Evolutionary conservation across 225 moss, liverwort and hornwort genomes (phyloP).

Genomic region (Sphagnum tenellum): DNA sequence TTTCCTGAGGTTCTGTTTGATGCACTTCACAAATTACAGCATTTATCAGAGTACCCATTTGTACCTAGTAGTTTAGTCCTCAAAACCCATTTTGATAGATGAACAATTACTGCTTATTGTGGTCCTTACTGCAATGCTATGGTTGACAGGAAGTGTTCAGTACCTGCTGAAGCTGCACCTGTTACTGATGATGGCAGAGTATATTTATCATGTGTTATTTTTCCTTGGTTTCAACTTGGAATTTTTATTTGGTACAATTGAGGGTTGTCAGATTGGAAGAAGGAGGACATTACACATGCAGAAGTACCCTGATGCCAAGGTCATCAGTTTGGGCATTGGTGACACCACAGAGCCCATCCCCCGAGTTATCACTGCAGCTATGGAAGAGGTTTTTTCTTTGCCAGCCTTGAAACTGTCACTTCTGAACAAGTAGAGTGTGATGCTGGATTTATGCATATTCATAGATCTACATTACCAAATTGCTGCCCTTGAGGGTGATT

Average conservation of each 20-base stretch:
- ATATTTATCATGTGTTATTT: neutral
- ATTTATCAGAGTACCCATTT: neutral
- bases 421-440: too few species aligned
- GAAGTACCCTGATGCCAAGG: slow-evolving; percentile 76
- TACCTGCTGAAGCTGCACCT: too few species aligned
- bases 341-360: slow-evolving; percentile 98
- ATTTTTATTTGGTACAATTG: neutral
- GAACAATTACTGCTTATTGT: too few species aligned
- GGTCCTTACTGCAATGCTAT: too few species aligned
- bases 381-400: slow-evolving; percentile 45
- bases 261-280: slow-evolving; percentile 52
- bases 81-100: too few species aligned
- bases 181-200: too few species aligned
- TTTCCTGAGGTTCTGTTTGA: slow-evolving; percentile 75
- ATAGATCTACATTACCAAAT: too few species aligned
- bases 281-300: slow-evolving; percentile 69
- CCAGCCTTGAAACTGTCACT: too few species aligned
- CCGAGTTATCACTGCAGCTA: slow-evolving; percentile 61
- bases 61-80: too few species aligned
- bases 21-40: neutral
- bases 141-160: too few species aligned
- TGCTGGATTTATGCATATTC: too few species aligned
- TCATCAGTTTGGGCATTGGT: slow-evolving; percentile 93
- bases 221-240: neutral
- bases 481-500: too few species aligned